These are phyloP conservation scores for Pleurotus ostreatus DNA, from an alignment of 768 basidiomycete genomes.

Conservation along the genomic window DNA sequence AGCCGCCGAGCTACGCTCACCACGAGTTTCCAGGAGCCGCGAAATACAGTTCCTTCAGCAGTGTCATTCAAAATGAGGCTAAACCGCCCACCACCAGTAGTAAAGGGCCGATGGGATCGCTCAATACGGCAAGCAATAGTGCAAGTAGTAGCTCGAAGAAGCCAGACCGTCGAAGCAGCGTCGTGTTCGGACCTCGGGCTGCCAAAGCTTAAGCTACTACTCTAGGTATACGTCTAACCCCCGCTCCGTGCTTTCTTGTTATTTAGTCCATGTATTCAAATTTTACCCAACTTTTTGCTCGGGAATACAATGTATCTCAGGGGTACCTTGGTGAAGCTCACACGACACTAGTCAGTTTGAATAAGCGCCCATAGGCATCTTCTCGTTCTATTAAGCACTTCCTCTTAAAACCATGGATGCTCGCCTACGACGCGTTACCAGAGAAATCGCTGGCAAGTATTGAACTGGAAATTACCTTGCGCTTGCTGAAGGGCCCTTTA, in stretches of 20 bases:
- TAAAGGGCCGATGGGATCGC: not conserved
- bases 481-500: no score
- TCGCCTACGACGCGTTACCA: conserved; percentile 84
- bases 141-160: no score
- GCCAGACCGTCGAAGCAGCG: no score
- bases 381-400: not conserved
- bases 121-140: no score
- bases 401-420: conserved; percentile 64
- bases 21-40: not conserved
- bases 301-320: no score
- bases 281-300: no score
- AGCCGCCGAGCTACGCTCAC: conserved; percentile 4
- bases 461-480: not conserved
- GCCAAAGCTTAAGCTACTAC: no score
- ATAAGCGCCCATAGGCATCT: not conserved
- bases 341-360: not conserved
- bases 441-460: conserved; percentile 79
- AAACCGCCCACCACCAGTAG: not conserved
- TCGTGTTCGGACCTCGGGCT: no score
- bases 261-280: no score
- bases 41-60: not conserved
- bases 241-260: no score
- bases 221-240: no score
- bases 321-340: not conserved
- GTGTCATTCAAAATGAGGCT: not conserved